Conservation (phyloP, 257 asterid genomes). For the Nicotiana otophora region DNA sequence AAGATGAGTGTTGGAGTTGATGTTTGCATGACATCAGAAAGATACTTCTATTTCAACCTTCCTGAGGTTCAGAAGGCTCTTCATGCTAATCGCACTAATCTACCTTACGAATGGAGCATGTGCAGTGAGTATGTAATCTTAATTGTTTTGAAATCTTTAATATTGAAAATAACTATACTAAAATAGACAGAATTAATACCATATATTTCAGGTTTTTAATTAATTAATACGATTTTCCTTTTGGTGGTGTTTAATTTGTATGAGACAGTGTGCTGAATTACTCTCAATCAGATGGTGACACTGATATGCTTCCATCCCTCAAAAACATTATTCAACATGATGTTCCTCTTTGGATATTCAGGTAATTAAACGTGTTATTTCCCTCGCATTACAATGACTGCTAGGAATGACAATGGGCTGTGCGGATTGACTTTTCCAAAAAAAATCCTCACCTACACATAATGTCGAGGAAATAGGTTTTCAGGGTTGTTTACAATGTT, state of each 20-base stretch:
- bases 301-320: slow-evolving; percentile 31
- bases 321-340: slow-evolving; percentile 20
- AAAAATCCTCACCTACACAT: too few relatives aligned
- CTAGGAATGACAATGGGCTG: too few relatives aligned
- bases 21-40: slow-evolving; percentile 59
- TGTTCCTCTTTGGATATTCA: slow-evolving; percentile 31
- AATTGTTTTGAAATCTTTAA: not conserved
- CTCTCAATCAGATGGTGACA: slow-evolving; percentile 17
- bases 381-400: not conserved
- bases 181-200: not conserved
- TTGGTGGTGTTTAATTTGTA: not conserved
- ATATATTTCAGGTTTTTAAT: not conserved
- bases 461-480: not conserved
- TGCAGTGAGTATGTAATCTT: slow-evolving; percentile 54
- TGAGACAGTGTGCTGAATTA: slow-evolving; percentile 20
- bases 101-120: slow-evolving; percentile 54
- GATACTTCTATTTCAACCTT: slow-evolving; percentile 50
- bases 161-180: not conserved
- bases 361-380: slow-evolving; percentile 10
- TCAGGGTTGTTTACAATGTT: too few relatives aligned
- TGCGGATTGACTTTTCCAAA: too few relatives aligned
- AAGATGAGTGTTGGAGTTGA: slow-evolving; percentile 47
- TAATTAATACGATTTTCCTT: not conserved
- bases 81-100: slow-evolving; percentile 58
- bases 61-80: slow-evolving; percentile 75